These are phyloP conservation scores for Venturia nashicola DNA, from an alignment of 2,329 filamentous ascomycete species.

Conservation along the genomic window DNA sequence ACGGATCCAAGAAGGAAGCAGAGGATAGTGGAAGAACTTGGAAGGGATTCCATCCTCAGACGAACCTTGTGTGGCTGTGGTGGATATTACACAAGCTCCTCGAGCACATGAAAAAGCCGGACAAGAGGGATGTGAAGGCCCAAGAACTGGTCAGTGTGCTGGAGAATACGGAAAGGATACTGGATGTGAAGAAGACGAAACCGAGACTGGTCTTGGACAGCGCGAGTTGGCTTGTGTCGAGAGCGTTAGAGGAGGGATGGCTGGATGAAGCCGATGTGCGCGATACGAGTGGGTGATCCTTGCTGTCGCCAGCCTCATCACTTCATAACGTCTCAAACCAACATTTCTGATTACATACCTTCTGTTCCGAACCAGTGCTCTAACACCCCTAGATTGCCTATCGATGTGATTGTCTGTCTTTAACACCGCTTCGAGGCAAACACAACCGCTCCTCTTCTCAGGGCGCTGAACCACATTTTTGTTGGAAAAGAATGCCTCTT, in stretches of 20 bases:
- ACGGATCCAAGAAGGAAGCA: slow-evolving; percentile 15
- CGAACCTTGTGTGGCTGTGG: slow-evolving; percentile 52
- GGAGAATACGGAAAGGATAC: neutral
- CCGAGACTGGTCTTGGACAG: slow-evolving; percentile 2
- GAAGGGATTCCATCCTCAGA: slow-evolving; percentile 44
- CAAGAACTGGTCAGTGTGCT: neutral
- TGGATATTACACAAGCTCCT: slow-evolving; percentile 47
- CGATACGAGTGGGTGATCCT: neutral
- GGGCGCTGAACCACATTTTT: too few species aligned
- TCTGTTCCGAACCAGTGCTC: neutral
- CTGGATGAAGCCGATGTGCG: slow-evolving; percentile 11
- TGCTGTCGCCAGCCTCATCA: neutral
- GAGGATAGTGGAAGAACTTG: slow-evolving; percentile 25
- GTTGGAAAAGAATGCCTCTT: too few species aligned
- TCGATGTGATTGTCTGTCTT: too few species aligned
- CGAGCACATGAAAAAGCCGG: slow-evolving; percentile 15
- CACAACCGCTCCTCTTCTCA: too few species aligned
- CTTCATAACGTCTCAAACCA: neutral
- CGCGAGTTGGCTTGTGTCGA: slow-evolving; percentile 8
- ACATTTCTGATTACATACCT: neutral
- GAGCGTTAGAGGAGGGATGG: slow-evolving; percentile 11
- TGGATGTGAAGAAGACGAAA: neutral
- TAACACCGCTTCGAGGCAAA: too few species aligned
- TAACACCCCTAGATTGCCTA: too few species aligned
- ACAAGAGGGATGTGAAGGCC: neutral